A percentile compares a stretch with the other conserved stretches of the same genome.
phyloP scores from a whole-genome alignment of 176 grass and related monocot genomes.

The Cymbopogon citratus region DNA sequence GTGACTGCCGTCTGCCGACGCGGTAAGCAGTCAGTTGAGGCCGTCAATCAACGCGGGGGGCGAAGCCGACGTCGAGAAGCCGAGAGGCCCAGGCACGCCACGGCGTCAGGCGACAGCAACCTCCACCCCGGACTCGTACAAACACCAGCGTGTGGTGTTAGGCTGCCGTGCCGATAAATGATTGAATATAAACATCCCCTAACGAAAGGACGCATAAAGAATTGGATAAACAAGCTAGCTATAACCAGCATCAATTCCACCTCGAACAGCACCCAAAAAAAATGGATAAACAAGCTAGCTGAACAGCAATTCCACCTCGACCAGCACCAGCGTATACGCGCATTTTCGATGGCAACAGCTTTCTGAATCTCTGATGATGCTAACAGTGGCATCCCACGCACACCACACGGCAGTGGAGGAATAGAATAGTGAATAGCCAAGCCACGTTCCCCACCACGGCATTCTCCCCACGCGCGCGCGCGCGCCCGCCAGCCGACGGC shows the following conservation, averaged over 20 bases:
- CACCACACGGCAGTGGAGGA: not conserved
- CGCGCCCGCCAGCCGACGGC: not conserved
- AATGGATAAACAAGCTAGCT: not conserved
- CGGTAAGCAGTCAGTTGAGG: constrained; percentile 1
- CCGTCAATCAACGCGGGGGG: not conserved
- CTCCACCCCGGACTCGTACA: too few species aligned
- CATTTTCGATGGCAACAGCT: constrained; percentile 2
- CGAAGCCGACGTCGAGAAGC: not conserved
- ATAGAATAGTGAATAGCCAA: too few species aligned
- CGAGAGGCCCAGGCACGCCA: not conserved
- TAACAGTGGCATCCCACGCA: not conserved
- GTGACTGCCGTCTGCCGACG: not conserved
- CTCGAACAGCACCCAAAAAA: not conserved
- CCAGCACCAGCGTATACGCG: not conserved
- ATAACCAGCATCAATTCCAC: not conserved
- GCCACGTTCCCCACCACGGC: constrained; percentile 3
- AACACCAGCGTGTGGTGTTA: not conserved
- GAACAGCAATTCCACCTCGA: not conserved
- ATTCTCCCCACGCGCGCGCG: not conserved
- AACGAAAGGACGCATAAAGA: not conserved
- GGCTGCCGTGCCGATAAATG: not conserved
- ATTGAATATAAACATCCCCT: not conserved
- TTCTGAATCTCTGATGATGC: too few species aligned
- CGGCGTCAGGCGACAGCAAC: too few species aligned
- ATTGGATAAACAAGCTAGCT: not conserved